Conservation (phyloP, 495 filamentous ascomycete species). For the Xylaria nigripes region DNA sequence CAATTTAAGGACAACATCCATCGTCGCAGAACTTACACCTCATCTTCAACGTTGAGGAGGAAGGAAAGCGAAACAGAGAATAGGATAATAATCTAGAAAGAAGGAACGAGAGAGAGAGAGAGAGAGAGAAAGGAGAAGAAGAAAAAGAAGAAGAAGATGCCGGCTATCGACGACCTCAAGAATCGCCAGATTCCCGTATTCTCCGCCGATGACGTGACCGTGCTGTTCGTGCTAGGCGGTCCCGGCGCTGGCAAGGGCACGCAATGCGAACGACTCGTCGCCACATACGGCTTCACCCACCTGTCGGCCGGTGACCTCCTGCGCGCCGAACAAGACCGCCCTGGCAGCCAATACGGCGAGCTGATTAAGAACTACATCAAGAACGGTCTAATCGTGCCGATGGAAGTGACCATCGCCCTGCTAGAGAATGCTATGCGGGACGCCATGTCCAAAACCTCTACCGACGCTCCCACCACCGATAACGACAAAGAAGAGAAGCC, state of each 20-base stretch:
- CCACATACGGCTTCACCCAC: slow-evolving; percentile 87
- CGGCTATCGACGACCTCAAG: slow-evolving; percentile 29
- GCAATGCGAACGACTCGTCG: slow-evolving; percentile 81
- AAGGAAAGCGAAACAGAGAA: neutral
- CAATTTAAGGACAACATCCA: neutral
- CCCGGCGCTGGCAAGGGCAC: slow-evolving; percentile 75
- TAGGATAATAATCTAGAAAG: neutral
- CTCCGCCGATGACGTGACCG: slow-evolving; percentile 68
- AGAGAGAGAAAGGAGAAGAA: neutral
- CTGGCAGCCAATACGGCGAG: slow-evolving; percentile 75
- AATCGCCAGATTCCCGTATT: slow-evolving; percentile 62
- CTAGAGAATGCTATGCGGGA: slow-evolving; percentile 81
- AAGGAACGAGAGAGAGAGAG: neutral
- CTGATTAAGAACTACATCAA: slow-evolving; percentile 86
- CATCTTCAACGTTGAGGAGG: no score
- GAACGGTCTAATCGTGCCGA: slow-evolving; percentile 90
- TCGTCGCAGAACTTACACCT: no score
- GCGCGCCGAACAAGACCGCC: slow-evolving; percentile 82
- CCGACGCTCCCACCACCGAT: no score
- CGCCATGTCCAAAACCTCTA: slow-evolving; percentile 41
- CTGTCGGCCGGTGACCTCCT: slow-evolving; percentile 90
- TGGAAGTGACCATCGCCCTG: slow-evolving; percentile 93
- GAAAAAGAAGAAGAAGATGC: slow-evolving; percentile 22
- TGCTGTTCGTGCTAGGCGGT: slow-evolving; percentile 79
- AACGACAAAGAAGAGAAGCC: no score